These are phyloP conservation scores for Megacollybia platyphylla DNA, from an alignment of 1,284 basidiomycete genomes.

Conservation along the genomic window DNA sequence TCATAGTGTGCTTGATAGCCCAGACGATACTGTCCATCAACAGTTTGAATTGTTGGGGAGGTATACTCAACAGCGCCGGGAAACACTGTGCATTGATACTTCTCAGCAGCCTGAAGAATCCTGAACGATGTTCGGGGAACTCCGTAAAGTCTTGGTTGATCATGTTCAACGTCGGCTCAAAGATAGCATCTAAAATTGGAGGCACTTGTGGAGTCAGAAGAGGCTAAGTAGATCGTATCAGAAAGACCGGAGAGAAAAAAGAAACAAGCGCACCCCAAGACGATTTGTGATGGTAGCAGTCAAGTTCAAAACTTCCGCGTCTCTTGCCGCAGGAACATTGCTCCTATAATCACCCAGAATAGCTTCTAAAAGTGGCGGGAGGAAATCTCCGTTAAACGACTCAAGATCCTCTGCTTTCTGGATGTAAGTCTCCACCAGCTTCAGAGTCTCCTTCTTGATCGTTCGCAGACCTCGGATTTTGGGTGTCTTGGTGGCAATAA, in stretches of 20 bases:
- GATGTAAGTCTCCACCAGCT: conserved; percentile 96
- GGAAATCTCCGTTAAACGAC: conserved; percentile 82
- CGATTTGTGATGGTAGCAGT: conserved; percentile 94
- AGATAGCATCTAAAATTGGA: conserved; percentile 92
- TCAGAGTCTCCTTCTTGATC: conserved; percentile 98
- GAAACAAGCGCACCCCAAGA: conserved; percentile 60
- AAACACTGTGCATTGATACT: conserved; percentile 57
- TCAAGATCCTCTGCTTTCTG: conserved; percentile 95
- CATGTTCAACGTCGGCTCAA: conserved; percentile 96
- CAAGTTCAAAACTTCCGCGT: conserved; percentile 96
- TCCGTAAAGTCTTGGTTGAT: conserved; percentile 99
- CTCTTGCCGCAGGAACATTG: conserved; percentile 88
- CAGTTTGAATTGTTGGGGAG: conserved; percentile 91
- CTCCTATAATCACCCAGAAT: conserved; percentile 94
- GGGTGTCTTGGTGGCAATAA: conserved; percentile 94
- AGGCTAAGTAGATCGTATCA: conserved; percentile 26
- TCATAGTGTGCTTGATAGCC: conserved; percentile 99
- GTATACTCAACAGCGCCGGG: conserved; percentile 74
- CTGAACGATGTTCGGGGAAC: conserved; percentile 94
- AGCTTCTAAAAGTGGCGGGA: conserved; percentile 93
- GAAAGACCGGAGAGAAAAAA: neutral
- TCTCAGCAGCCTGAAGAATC: conserved; percentile 94
- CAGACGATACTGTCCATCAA: conserved; percentile 98
- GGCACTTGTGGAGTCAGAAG: conserved; percentile 90
- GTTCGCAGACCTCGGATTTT: conserved; percentile 92